These are phyloP conservation scores for Phytophthora macrochlamydospora DNA, from an alignment of 352 stramenopile genomes.

Conservation along the genomic window DNA sequence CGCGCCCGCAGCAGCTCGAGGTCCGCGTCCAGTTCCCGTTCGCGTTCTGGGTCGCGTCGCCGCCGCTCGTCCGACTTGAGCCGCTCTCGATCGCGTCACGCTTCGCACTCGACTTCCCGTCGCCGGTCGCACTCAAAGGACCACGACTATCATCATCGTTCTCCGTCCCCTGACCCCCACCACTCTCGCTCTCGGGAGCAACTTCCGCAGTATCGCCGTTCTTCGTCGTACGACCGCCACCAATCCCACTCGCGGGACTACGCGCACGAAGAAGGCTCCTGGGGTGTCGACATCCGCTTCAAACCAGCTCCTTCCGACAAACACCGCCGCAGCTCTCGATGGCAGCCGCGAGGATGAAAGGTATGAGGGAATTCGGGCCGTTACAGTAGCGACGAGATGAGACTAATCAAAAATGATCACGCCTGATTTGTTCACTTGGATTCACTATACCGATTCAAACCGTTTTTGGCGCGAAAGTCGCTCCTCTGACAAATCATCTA, in stretches of 20 bases:
- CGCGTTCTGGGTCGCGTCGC: conserved; percentile 27
- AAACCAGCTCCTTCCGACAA: conserved; percentile 25
- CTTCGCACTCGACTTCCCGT: conserved; percentile 24
- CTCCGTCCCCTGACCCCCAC: conserved; percentile 23
- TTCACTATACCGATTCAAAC: background rate
- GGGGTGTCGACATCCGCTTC: conserved; percentile 17
- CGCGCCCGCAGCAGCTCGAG: conserved; percentile 43
- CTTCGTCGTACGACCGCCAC: conserved; percentile 26
- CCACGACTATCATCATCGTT: conserved; percentile 19
- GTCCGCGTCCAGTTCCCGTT: conserved; percentile 45
- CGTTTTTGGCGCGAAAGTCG: background rate
- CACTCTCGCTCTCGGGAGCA: conserved; percentile 23
- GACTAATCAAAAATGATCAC: conserved; percentile 1
- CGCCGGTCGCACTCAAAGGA: conserved; percentile 32
- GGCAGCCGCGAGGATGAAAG: conserved; percentile 34
- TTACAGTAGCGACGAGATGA: background rate
- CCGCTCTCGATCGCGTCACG: conserved; percentile 22
- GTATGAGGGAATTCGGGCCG: background rate
- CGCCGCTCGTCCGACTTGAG: conserved; percentile 31
- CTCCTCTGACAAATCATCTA: background rate
- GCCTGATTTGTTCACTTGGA: background rate
- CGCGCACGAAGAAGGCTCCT: conserved; percentile 18
- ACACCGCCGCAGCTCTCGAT: conserved; percentile 32
- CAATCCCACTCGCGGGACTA: conserved; percentile 28
- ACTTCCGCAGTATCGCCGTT: conserved; percentile 23